Evolutionary conservation across 352 stramenopile genomes (phyloP).

Genomic region (Pelagophyceae sp.): DNA sequence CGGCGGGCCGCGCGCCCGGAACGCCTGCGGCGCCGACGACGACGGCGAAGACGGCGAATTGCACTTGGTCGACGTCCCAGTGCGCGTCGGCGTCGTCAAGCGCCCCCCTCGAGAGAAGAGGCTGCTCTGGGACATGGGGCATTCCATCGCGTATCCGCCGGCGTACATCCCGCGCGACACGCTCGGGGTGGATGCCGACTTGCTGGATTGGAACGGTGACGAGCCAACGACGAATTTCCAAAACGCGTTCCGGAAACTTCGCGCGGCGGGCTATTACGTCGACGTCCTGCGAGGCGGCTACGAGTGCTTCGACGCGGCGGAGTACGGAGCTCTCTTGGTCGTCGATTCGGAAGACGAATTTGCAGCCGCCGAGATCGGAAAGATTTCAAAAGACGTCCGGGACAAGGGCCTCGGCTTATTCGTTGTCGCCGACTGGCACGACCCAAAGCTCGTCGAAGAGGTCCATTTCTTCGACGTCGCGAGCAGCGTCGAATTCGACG

Average conservation of each 20-base stretch:
- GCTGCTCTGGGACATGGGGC: constrained; percentile 74
- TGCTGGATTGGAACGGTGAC: constrained; percentile 62
- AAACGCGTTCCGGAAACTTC: constrained; percentile 62
- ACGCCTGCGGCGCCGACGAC: neutral
- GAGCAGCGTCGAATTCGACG: too few relatives aligned
- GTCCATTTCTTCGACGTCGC: constrained; percentile 55
- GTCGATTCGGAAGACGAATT: constrained; percentile 69
- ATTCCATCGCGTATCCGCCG: constrained; percentile 70
- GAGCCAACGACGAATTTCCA: constrained; percentile 73
- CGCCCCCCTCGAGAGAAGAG: constrained; percentile 16
- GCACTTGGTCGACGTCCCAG: neutral
- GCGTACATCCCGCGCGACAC: constrained; percentile 65
- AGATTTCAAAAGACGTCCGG: constrained; percentile 52
- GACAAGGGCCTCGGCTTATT: constrained; percentile 24
- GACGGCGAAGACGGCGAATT: neutral
- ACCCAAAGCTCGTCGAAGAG: constrained; percentile 30
- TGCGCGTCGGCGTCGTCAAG: neutral
- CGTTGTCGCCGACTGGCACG: constrained; percentile 68
- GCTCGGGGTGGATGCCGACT: constrained; percentile 47
- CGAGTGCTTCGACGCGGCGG: constrained; percentile 50
- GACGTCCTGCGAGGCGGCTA: constrained; percentile 67
- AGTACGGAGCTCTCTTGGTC: constrained; percentile 63
- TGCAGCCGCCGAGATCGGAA: constrained; percentile 53
- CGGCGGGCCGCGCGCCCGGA: neutral
- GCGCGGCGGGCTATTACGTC: constrained; percentile 55